These are phyloP conservation scores for Magnolia officinalis DNA, from an alignment of 164 flowering plant species.

Conservation along the genomic window DNA sequence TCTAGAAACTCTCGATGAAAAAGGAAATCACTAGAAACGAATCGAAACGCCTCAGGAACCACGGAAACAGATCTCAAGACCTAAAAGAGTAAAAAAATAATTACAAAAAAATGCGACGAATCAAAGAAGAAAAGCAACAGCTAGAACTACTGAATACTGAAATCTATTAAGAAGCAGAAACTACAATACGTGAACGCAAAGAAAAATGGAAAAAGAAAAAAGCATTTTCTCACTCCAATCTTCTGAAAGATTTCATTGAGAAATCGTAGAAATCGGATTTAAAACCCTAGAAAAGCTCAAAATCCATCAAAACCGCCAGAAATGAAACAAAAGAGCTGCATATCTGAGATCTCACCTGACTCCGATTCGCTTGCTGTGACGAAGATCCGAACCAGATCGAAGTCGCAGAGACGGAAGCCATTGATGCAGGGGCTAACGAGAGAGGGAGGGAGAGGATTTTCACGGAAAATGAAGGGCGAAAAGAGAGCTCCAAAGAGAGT, in stretches of 20 bases:
- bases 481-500: neutral
- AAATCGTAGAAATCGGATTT: neutral
- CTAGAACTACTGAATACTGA: neutral
- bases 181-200: too few relatives aligned
- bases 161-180: neutral
- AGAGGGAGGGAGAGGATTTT: neutral
- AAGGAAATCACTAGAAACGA: too few relatives aligned
- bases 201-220: too few relatives aligned
- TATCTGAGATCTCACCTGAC: neutral
- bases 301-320: neutral
- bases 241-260: too few relatives aligned
- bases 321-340: neutral
- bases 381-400: slow-evolving; percentile 1
- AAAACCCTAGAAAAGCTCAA: too few relatives aligned
- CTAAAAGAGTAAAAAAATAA: neutral
- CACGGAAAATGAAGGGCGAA: neutral
- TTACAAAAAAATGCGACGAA: neutral
- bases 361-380: neutral
- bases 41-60: too few relatives aligned
- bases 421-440: neutral
- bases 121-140: neutral
- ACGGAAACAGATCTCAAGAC: neutral
- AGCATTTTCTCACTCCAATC: too few relatives aligned
- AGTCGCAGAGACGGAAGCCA: slow-evolving; percentile 9
- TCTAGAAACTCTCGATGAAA: neutral